Evolutionary conservation across 495 filamentous ascomycete species (phyloP), one percentile per base, ranked within the genome.

Genomic region (Neurospora sp.): DNA sequence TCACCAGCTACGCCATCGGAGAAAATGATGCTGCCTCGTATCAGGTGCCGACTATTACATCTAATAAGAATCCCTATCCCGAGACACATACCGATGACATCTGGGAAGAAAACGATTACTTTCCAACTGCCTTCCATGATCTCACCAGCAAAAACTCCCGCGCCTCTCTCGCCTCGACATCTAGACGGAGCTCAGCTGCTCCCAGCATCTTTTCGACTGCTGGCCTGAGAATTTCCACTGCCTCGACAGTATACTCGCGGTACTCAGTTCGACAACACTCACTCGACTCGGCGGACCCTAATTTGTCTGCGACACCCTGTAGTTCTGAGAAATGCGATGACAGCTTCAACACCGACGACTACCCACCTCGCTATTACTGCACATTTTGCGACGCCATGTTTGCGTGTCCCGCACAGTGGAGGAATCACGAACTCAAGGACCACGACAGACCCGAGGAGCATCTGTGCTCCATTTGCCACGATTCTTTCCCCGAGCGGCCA

Each of bases 361-460:
- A 44, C 3, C 38, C 27, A 1, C 44, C 59, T 66, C 70, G 70
- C 11, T 79, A 76, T 61, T 74, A 18, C 16, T 79, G 77, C 74
- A 78, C 79, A 10, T 78, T 80, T 27, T 80, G 79, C 38, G 73
- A 75, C 14, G 72, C 27, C 1, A 40, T 71, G 2, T 80, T 80
- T 35, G 70, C 69, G 38, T 37, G 59, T 9, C 75, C 76, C 31
- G 71, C 27, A 1, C 77, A 76, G 18, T 79, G 77, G 77, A 75
- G 73, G 70, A 10, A 69, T 3, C 79, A 80, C 40, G 76, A 80
- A 31, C 46, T 72, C 4, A 71, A 71, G 9, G 31, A 37, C 5
- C 78, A 80, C 48, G 73, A 74, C 40, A 40, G 73, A 14, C 35
- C 41, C 8, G 73, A 75, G 37, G 48, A 27, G 12, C 73, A 74